Evolutionary conservation across 2,329 filamentous ascomycete genomes (phyloP).

Genomic region (Pseudocercospora vitis): DNA sequence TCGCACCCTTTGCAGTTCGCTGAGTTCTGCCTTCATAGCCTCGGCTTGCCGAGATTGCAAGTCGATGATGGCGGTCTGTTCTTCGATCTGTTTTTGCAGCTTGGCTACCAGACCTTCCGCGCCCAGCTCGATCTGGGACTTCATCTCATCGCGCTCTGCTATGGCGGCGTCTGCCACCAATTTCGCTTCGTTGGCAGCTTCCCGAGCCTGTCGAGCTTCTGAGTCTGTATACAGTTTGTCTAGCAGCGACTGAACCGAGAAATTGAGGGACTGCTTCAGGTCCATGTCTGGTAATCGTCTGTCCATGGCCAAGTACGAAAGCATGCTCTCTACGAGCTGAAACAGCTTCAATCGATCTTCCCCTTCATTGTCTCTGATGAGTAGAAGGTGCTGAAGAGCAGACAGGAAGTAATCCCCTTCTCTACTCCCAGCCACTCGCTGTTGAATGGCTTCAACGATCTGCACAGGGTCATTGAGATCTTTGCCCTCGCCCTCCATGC

Average conservation of each 20-base stretch:
- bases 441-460: conserved; percentile 90
- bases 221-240: conserved; percentile 97
- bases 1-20: conserved; percentile 79
- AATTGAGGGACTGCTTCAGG: conserved; percentile 94
- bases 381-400: conserved; percentile 87
- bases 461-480: conserved; percentile 91
- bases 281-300: conserved; percentile 93
- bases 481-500: conserved; percentile 78
- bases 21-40: conserved; percentile 82
- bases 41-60: conserved; percentile 84
- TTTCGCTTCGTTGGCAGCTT: conserved; percentile 85
- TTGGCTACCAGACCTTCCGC: conserved; percentile 92
- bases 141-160: conserved; percentile 95
- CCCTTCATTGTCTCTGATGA: conserved; percentile 86
- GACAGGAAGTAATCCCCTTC: conserved; percentile 96
- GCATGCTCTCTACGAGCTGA: conserved; percentile 96
- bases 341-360: conserved; percentile 95
- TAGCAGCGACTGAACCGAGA: conserved; percentile 90
- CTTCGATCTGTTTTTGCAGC: conserved; percentile 88
- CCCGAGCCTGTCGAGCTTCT: conserved; percentile 85
- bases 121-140: conserved; percentile 80
- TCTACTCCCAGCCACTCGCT: conserved; percentile 76
- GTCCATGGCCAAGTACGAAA: conserved; percentile 99
- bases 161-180: conserved; percentile 95
- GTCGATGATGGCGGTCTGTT: conserved; percentile 87